phyloP scores from a whole-genome alignment of 2,329 filamentous ascomycete genomes.

The Spiromastix sp. region DNA sequence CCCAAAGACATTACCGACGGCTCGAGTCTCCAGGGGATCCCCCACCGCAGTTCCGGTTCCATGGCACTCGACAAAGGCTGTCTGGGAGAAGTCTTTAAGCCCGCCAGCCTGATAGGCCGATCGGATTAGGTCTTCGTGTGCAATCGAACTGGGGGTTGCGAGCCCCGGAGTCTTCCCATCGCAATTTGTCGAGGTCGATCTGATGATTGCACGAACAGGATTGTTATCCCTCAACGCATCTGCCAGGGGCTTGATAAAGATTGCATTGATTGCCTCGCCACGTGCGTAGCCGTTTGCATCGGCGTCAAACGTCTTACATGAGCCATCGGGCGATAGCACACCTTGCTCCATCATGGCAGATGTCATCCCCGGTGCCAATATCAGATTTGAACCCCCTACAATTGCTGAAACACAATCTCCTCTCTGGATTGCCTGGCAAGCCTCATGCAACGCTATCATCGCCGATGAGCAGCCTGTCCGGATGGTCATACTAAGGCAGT shows the following conservation, averaged over 20 bases:
- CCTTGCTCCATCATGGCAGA: slow-evolving; percentile 12
- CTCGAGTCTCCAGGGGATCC: neutral
- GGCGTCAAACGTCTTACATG: slow-evolving; percentile 27
- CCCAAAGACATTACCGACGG: neutral
- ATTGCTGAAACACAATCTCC: slow-evolving; percentile 17
- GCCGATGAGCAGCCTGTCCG: slow-evolving; percentile 26
- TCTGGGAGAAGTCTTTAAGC: slow-evolving; percentile 3
- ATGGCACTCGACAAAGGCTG: neutral
- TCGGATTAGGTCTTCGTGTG: slow-evolving; percentile 26
- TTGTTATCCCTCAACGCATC: slow-evolving; percentile 34
- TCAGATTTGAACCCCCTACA: slow-evolving; percentile 10
- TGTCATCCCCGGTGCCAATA: neutral
- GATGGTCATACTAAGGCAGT: slow-evolving; percentile 19
- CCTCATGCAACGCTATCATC: slow-evolving; percentile 24
- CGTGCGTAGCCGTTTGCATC: slow-evolving; percentile 36
- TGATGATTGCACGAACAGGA: slow-evolving; percentile 34
- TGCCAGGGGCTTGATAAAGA: slow-evolving; percentile 34
- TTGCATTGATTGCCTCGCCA: slow-evolving; percentile 34
- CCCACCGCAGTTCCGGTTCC: neutral
- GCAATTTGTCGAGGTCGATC: slow-evolving; percentile 31
- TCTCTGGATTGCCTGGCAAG: slow-evolving; percentile 18
- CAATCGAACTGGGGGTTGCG: slow-evolving; percentile 29
- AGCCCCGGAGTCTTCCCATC: slow-evolving; percentile 39
- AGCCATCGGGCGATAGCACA: slow-evolving; percentile 20
- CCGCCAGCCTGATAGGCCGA: slow-evolving; percentile 22